Evolutionary conservation across 1,284 basidiomycete species (phyloP).

Genomic region (Ceraceosorus bombacis): DNA sequence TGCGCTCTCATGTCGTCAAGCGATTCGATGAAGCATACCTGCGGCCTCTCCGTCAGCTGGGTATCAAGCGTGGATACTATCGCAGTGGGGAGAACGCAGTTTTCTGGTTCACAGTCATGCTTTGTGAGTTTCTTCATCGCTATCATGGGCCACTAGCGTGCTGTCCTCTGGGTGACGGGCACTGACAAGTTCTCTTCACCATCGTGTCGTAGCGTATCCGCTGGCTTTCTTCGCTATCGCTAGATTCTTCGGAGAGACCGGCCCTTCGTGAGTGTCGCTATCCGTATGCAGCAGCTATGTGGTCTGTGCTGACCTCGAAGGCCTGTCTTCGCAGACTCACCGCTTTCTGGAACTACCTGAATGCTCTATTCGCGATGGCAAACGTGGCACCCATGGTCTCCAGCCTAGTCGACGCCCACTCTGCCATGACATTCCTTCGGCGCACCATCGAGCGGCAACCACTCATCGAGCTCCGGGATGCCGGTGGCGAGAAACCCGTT

Average conservation of each 20-base stretch:
- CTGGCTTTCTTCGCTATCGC: no score
- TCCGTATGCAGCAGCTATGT: no score
- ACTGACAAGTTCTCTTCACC: slow-evolving; percentile 27
- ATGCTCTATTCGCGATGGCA: slow-evolving; percentile 39
- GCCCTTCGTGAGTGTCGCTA: no score
- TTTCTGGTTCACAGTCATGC: slow-evolving; percentile 23
- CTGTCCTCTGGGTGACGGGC: slow-evolving; percentile 39
- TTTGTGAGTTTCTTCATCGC: background rate
- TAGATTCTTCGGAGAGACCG: no score
- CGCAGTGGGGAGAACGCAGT: slow-evolving; percentile 30
- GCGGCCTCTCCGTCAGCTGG: slow-evolving; percentile 41
- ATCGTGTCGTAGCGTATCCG: slow-evolving; percentile 19
- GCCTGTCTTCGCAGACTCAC: slow-evolving; percentile 18
- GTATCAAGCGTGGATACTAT: slow-evolving; percentile 40
- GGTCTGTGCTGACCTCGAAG: no score
- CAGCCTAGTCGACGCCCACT: slow-evolving; percentile 31
- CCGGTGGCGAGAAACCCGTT: slow-evolving; percentile 16
- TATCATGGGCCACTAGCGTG: slow-evolving; percentile 29
- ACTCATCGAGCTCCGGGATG: slow-evolving; percentile 38
- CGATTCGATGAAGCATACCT: slow-evolving; percentile 47
- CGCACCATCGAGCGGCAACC: slow-evolving; percentile 38
- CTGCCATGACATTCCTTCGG: slow-evolving; percentile 32
- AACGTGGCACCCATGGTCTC: slow-evolving; percentile 42
- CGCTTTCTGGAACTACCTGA: slow-evolving; percentile 44
- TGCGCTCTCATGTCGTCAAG: slow-evolving; percentile 41